Base-by-base conservation (phyloP, 352 stramenopile species). In the Pythium monospermum region DNA sequence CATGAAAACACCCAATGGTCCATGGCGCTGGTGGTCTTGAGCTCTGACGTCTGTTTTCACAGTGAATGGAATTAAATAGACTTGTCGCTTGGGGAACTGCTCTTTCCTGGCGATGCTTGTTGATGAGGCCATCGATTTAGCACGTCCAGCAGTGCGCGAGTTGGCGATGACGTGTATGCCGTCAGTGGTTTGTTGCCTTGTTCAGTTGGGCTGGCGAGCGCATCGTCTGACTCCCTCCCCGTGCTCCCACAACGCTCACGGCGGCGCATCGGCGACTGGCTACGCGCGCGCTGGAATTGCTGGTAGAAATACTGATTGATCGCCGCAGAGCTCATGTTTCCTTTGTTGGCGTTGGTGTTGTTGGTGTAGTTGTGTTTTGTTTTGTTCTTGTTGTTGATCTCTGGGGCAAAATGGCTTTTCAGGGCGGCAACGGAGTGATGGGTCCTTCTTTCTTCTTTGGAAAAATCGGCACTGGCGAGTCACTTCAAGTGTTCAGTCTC, bases 271-370 rank as follows among this genome's bases (percentile, higher is more conserved):
- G 44, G 45, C 38, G 55, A 57, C 26, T 52, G 55, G 27, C 44
- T 53, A 7, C 55, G 39, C 22, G 56, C 56, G 35, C 49, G 56
- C 49, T 58, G 48, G 49, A 64, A 64, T 31, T 64, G 56, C 36
- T 49, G 41, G 48, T 50, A 58, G 32, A 64, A 64, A 43, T 64
- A 64, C 30, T 58, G 56, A 31, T 64, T 64, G 19, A 64, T 58
- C 26, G 56, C 56, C 19, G 56, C 48, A 18, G 56, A 58, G 21
- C 56, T 64, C 56, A 64, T 64, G n/a, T 15, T 38, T n/a, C 16
- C 15, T 18, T 18, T 4, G 18, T 5, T 48, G 21, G 27, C 11
- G 42, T 43, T 22, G 16, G 19, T 42, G 3, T 8, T 42, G 26
- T 8, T 32, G 27, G 18, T 15, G 22, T 33, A 19, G 23, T 26